Conservation (phyloP, 2,329 filamentous ascomycete genomes). For the Coniochaeta sp. region DNA sequence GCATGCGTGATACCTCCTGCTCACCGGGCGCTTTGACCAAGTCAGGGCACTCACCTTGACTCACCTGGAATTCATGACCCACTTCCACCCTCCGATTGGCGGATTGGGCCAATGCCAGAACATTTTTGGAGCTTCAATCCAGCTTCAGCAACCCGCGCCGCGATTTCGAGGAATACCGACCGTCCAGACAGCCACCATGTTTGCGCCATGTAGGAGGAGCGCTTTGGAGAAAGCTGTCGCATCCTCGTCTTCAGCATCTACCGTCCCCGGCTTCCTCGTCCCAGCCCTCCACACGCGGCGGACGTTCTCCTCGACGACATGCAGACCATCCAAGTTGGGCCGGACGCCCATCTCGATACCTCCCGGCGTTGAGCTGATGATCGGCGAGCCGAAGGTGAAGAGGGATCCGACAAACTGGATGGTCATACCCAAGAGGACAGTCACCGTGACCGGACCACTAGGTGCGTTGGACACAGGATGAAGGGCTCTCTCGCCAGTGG, state of each 20-base stretch:
- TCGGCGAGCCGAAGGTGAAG: slow-evolving; percentile 53
- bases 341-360: slow-evolving; percentile 73
- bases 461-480: slow-evolving; percentile 37
- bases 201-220: slow-evolving; percentile 55
- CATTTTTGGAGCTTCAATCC: slow-evolving; percentile 5
- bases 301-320: slow-evolving; percentile 65
- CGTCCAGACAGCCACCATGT: slow-evolving; percentile 39
- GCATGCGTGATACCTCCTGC: too few species aligned
- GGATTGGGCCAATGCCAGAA: not conserved
- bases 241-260: slow-evolving; percentile 36
- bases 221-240: slow-evolving; percentile 49
- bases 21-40: not conserved
- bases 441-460: slow-evolving; percentile 74
- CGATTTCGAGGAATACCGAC: not conserved
- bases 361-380: slow-evolving; percentile 69
- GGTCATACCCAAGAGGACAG: slow-evolving; percentile 54
- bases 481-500: slow-evolving; percentile 15
- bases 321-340: slow-evolving; percentile 74
- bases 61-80: not conserved
- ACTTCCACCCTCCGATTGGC: not conserved
- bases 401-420: slow-evolving; percentile 52
- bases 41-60: not conserved
- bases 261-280: slow-evolving; percentile 65
- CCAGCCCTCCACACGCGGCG: slow-evolving; percentile 57
- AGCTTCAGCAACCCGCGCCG: not conserved